Evolutionary conservation across 345 rosid species (phyloP), one percentile per base, ranked within the genome.

Genomic region (Citrus reticulata): DNA sequence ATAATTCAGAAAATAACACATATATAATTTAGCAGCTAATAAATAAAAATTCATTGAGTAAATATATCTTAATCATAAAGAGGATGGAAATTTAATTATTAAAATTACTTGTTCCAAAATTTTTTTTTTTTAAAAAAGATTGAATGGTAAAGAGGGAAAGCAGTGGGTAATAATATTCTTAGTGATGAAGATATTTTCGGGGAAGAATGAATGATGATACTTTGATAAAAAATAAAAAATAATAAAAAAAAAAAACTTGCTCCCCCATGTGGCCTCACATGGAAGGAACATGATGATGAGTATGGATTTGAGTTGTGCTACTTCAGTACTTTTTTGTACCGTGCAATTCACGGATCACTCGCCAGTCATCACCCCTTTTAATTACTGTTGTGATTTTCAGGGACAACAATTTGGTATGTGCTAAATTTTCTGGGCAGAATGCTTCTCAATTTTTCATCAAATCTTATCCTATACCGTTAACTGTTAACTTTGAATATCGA

Each of bases 241-340:
- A 25, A 25, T 25, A 30, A 30, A 29, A 2, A 30, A 46, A 79
- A 57, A 37, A 39, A 37, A 37, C 39, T 30, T 46, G 54, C 19
- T 13, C 4, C 13, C 70, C 70, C 80, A 79, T 72, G 80, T 75
- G 80, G 19, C 68, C 60, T 55, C 80, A 82, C 82, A 82, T 82
- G 79, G 70, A 7, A 27, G 57, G 73, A 82, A 75, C 77, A 71
- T 75, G 79, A 61, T 6, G 14, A 61, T 6, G 14, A 11, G 30
- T 68, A 9, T 46, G 9, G 27, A 9, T n/a, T 59, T 58, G 62
- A 58, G 30, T 0, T 9, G 8, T 24, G 55, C 72, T 9, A 6
- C n/a, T 30, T 64, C 1, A 8, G 62, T 7, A 6, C 9, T 16
- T 4, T 22, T 2, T 20, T 68, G 22, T 24, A 24, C 55, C 72